Conservation (phyloP, 805 yeast genomes). For the Teunomyces panamensis region DNA sequence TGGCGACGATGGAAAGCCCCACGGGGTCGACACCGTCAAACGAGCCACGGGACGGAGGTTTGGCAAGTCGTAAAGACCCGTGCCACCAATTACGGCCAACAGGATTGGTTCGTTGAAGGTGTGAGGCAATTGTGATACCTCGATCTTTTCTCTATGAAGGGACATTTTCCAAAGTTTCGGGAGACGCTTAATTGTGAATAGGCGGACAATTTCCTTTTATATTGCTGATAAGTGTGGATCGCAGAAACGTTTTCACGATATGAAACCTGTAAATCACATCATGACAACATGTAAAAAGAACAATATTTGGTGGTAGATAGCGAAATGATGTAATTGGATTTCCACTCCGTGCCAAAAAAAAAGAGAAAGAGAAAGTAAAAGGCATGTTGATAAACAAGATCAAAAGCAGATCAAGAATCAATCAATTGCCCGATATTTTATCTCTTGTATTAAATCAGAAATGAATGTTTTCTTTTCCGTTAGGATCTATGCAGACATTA, state of each 20-base stretch:
- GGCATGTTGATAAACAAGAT: too few relatives aligned
- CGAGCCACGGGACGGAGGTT: slow-evolving; percentile 83
- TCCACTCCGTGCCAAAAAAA: too few relatives aligned
- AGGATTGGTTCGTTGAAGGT: slow-evolving; percentile 63
- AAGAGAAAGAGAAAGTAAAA: too few relatives aligned
- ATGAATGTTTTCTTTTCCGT: too few relatives aligned
- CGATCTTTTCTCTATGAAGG: slow-evolving; percentile 31
- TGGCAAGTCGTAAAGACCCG: slow-evolving; percentile 90
- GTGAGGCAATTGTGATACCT: slow-evolving; percentile 41
- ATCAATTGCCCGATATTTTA: too few relatives aligned
- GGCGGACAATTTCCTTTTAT: too few relatives aligned
- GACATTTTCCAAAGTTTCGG: slow-evolving; percentile 25
- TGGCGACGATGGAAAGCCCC: slow-evolving; percentile 96
- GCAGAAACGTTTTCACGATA: neutral
- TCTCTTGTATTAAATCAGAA: too few relatives aligned
- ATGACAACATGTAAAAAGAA: neutral
- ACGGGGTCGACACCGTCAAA: slow-evolving; percentile 82
- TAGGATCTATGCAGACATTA: too few relatives aligned
- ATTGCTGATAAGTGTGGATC: neutral
- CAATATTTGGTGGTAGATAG: too few relatives aligned
- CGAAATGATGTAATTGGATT: too few relatives aligned
- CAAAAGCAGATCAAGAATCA: too few relatives aligned
- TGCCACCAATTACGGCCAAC: slow-evolving; percentile 94
- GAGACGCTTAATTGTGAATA: neutral
- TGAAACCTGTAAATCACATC: neutral